phyloP scores from a whole-genome alignment of 257 asterid genomes.

The Solanum neorickii region DNA sequence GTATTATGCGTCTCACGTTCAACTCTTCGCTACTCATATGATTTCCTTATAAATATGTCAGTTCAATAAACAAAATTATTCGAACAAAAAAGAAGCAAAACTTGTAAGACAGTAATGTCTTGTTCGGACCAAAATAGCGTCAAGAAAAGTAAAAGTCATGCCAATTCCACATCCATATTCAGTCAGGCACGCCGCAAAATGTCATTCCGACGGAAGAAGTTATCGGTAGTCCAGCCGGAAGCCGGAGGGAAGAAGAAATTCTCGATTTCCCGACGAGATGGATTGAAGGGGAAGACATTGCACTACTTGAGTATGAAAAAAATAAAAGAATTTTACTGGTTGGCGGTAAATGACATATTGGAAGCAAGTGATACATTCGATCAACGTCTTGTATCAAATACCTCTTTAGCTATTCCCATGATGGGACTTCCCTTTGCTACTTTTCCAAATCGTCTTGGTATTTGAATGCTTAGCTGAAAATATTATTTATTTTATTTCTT shows the following conservation, averaged over 20 bases:
- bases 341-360: constrained; percentile 23
- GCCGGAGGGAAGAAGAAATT: constrained; percentile 23
- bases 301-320: constrained; percentile 25
- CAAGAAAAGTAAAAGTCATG: background rate
- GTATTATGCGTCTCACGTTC: background rate
- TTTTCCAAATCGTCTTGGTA: background rate
- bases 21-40: background rate
- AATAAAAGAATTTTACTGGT: constrained; percentile 26
- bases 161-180: background rate
- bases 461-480: background rate
- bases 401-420: constrained; percentile 62
- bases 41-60: background rate
- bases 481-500: too few species aligned
- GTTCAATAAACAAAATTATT: background rate
- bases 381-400: constrained; percentile 34
- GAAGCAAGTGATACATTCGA: constrained; percentile 35
- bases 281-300: constrained; percentile 29
- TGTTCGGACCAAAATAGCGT: constrained; percentile 2
- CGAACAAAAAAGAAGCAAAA: background rate
- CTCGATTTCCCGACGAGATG: constrained; percentile 22
- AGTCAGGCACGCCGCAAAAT: constrained; percentile 16
- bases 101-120: constrained; percentile 9
- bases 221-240: constrained; percentile 33
- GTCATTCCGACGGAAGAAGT: constrained; percentile 17
- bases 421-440: constrained; percentile 40